These are phyloP conservation scores for Trypanosoma rangeli DNA, from an alignment of 208 protist species.

Conservation along the genomic window DNA sequence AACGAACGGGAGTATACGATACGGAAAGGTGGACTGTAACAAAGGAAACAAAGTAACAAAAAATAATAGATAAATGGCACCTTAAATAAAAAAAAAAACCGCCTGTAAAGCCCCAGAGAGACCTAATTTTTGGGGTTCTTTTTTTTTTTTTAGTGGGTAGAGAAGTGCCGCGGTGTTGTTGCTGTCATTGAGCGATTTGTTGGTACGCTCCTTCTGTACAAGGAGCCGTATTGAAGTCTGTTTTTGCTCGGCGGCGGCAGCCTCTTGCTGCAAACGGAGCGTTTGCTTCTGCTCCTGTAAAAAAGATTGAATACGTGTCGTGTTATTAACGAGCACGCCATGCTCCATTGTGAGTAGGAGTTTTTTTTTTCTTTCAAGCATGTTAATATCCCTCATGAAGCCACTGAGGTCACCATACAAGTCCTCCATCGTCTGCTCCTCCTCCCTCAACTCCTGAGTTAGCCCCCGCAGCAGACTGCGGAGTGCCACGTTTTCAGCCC, in stretches of 20 bases:
- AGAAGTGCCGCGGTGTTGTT: constrained; percentile 2
- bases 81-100: background rate
- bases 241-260: background rate
- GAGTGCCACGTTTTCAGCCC: constrained; percentile 9
- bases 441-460: background rate
- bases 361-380: constrained; percentile 4
- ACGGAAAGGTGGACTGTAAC: background rate
- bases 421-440: background rate
- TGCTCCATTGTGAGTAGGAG: constrained; percentile 3
- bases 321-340: background rate
- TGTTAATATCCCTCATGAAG: constrained; percentile 1
- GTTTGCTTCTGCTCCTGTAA: background rate
- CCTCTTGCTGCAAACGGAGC: background rate
- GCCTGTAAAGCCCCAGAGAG: background rate
- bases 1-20: background rate
- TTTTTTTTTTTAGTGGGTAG: constrained; percentile 6
- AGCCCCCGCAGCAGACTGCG: background rate
- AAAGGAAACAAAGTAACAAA: constrained; percentile 1
- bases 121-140: constrained; percentile 1
- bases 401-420: background rate
- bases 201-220: constrained; percentile 12
- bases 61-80: background rate
- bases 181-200: background rate
- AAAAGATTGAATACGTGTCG: background rate
- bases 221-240: constrained; percentile 5